phyloP scores from a whole-genome alignment of 805 yeast species.

The Wickerhamomyces bisporus region DNA sequence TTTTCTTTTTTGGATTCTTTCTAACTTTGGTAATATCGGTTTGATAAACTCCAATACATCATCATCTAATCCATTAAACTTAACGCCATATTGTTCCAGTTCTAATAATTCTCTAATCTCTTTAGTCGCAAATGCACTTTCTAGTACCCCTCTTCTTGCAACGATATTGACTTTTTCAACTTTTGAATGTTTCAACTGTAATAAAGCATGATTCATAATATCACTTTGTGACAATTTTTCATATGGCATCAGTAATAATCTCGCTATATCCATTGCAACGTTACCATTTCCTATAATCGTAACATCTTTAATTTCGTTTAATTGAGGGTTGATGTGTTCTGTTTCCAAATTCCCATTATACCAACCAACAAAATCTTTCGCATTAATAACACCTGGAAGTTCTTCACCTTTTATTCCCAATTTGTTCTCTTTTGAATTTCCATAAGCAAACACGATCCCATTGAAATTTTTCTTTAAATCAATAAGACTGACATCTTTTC shows the following conservation, averaged over 20 bases:
- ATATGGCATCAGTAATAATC: slow-evolving; percentile 62
- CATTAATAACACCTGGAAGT: slow-evolving; percentile 63
- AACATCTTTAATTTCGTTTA: slow-evolving; percentile 57
- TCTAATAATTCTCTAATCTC: slow-evolving; percentile 84
- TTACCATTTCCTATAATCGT: slow-evolving; percentile 95
- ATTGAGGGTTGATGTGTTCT: slow-evolving; percentile 45
- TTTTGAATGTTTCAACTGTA: slow-evolving; percentile 41
- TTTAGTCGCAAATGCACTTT: slow-evolving; percentile 87
- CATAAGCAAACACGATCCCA: slow-evolving; percentile 76
- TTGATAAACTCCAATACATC: slow-evolving; percentile 25
- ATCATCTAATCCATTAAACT: slow-evolving; percentile 42
- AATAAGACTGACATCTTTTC: slow-evolving; percentile 50
- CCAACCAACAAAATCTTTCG: slow-evolving; percentile 92
- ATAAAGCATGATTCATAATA: slow-evolving; percentile 57
- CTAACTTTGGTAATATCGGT: slow-evolving; percentile 23
- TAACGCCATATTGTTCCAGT: slow-evolving; percentile 42
- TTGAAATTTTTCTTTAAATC: slow-evolving; percentile 55
- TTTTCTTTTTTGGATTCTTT: slow-evolving; percentile 59
- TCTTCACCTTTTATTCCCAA: slow-evolving; percentile 54
- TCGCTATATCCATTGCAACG: slow-evolving; percentile 87
- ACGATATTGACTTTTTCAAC: slow-evolving; percentile 67
- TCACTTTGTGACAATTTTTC: slow-evolving; percentile 67
- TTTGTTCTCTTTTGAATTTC: slow-evolving; percentile 57
- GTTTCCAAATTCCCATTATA: slow-evolving; percentile 83
- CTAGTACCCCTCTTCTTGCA: slow-evolving; percentile 81